A percentile compares a stretch with the other conserved stretches of the same genome.
Conservation (phyloP, 1,284 basidiomycete species). For the Ceratobasidium sp. region DNA sequence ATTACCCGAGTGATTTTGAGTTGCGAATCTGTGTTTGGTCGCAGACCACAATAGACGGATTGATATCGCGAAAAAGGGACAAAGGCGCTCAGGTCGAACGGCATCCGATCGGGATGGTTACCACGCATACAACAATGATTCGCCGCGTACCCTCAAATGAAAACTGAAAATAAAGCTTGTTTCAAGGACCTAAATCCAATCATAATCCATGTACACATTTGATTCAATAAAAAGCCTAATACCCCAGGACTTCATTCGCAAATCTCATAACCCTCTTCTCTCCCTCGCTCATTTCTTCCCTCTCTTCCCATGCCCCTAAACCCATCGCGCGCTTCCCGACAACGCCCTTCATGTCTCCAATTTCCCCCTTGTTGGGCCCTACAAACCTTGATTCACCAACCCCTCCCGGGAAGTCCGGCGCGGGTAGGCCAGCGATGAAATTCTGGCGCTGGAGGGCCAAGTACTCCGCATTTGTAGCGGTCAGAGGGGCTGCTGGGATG, state of each 20-base stretch:
- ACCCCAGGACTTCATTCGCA: slow-evolving; percentile 2
- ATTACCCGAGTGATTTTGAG: too few relatives aligned
- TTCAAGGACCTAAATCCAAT: too few relatives aligned
- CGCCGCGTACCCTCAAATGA: too few relatives aligned
- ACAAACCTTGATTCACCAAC: slow-evolving; percentile 67
- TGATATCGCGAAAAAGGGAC: too few relatives aligned
- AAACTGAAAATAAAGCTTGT: too few relatives aligned
- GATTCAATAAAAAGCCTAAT: slow-evolving; percentile 9
- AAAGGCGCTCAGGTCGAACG: too few relatives aligned
- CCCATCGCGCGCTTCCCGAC: slow-evolving; percentile 6
- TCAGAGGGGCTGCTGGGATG: slow-evolving; percentile 78
- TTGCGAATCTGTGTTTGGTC: too few relatives aligned
- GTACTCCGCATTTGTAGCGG: slow-evolving; percentile 65
- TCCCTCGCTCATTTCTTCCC: slow-evolving; percentile 1
- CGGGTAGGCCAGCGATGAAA: slow-evolving; percentile 63
- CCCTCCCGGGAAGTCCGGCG: slow-evolving; percentile 79
- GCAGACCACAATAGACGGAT: too few relatives aligned
- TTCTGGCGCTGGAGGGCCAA: slow-evolving; percentile 63
- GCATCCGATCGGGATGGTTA: too few relatives aligned
- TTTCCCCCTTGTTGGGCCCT: slow-evolving; percentile 56
- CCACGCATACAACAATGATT: too few relatives aligned
- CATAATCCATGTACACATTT: too few relatives aligned
- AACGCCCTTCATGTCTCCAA: slow-evolving; percentile 52
- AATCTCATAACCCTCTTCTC: neutral
- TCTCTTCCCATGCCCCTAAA: neutral